Base-by-base conservation (phyloP, 2,329 filamentous ascomycete genomes). In the Pseudogymnoascus pannorum region DNA sequence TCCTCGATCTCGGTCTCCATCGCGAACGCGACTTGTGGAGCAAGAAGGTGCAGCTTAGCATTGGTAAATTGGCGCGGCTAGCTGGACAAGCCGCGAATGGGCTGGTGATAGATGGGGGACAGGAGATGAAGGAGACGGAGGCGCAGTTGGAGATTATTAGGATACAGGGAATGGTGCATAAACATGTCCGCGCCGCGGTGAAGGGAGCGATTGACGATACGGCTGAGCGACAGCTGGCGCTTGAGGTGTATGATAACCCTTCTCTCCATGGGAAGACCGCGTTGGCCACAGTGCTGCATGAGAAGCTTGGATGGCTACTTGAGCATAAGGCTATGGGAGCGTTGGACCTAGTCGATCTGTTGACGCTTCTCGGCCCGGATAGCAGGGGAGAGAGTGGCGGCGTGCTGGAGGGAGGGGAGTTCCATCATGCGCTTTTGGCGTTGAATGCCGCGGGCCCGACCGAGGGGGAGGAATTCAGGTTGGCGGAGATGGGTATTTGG, bases 41-140 rank as follows among this genome's bases (percentile, higher is more conserved):
- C 75, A 95, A 96, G 77, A 94, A 95, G 73, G 89, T 96, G 33
- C 89, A 97, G 74, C 78, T 97, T 24, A 96, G 91, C 63, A 80
- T 99, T 38, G 89, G 90, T 35, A 97, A 97, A 74, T 80, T 99
- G 54, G 84, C 87, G 14, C 80, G 86, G 60, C 75, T 97, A 66
- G 90, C 90, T 14, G 83, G 86, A 58, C 72, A 71, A 72, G 75
- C 80, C 65, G 69, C 71, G 38, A 75, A 75, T 26, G 69, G 65
- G 1, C 58, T 66, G 6, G 65, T 66, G 26, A 64, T 66, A 7
- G 65, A 68, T 35, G 67, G 63, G 33, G 63, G 64, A 29, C 74
- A 76, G 42, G 73, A 75, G 54, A 71, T 85, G 11, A 58, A 62
- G n/a, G 61, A 62, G 26, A 64, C 65, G 14, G 61, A 70, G 24